These are phyloP conservation scores for Graphilbum fragrans DNA, from an alignment of 2,329 filamentous ascomycete species.

Conservation along the genomic window DNA sequence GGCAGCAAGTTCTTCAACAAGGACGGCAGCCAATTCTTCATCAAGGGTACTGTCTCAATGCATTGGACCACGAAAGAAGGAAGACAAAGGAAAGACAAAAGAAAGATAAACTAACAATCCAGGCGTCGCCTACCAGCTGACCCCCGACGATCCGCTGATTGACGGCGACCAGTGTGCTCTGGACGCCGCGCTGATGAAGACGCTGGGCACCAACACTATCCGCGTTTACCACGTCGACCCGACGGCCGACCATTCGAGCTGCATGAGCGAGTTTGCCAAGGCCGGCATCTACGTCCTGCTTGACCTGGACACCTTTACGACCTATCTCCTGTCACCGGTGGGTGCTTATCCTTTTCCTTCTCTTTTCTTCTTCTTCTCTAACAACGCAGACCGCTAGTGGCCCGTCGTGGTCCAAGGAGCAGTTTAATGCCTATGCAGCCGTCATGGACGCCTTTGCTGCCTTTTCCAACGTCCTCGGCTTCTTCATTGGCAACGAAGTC, in stretches of 20 bases:
- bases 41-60: too few species aligned
- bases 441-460: constrained; percentile 68
- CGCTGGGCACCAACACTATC: constrained; percentile 70
- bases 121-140: constrained; percentile 64
- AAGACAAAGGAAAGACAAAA: too few species aligned
- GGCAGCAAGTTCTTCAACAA: constrained; percentile 80
- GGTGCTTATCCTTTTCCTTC: constrained; percentile 7
- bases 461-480: constrained; percentile 71
- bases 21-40: constrained; percentile 70
- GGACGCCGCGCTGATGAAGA: constrained; percentile 67
- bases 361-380: neutral
- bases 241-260: constrained; percentile 56
- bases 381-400: constrained; percentile 36
- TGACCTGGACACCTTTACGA: constrained; percentile 66
- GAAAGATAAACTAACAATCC: constrained; percentile 2
- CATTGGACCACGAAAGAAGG: too few species aligned
- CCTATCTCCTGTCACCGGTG: constrained; percentile 51
- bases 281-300: constrained; percentile 76
- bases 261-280: constrained; percentile 70
- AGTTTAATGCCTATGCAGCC: constrained; percentile 53
- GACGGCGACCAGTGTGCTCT: constrained; percentile 63
- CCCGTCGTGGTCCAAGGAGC: constrained; percentile 61
- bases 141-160: constrained; percentile 59
- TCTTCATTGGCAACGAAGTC: constrained; percentile 85
- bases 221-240: constrained; percentile 82